Base-by-base conservation (phyloP, 2,329 filamentous ascomycete genomes). In the Anisogramma anomala region DNA sequence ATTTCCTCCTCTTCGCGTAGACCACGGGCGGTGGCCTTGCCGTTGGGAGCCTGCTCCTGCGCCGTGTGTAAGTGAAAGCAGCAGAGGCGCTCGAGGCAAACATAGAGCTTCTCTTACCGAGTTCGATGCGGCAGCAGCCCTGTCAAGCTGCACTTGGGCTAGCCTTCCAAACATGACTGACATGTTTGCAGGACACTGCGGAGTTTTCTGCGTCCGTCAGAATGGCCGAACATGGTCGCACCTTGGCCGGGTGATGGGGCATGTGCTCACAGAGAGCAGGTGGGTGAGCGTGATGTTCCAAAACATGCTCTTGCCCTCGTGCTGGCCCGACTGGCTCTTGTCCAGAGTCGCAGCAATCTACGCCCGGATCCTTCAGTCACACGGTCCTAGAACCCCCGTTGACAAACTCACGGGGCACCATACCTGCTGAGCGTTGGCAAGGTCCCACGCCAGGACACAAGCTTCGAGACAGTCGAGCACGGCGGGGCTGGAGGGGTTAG, bases 361-460 rank as follows among this genome's bases (percentile, higher is more conserved):
- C 3, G 10, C 15, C 9, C 13, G 31, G 22, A 23, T 23, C 43
- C 18, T 48, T 33, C 28, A 39, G 38, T 15, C 3, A 15, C 20
- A 25, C 2, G n/a, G 4, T 3, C 9, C 22, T 8, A 18, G 23
- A 15, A n/a, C 4, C 5, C 4, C 1, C 22, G 22, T 28, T 7
- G 11, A 6, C 7, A 13, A n/a, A 9, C 33, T 3, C 22, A 2
- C 13, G 22, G 22, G 27, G 14, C 7, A 11, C 30, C 55, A 45
- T 56, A 74, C 71, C 60, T 74, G 69, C 53, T 77, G 73, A 2
- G 72, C 71, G 50, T 70, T 72, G 42, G 64, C 59, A 41, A 76
- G 61, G 48, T 78, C 74, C 63, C 69, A 73, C 39, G 71, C 62
- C 46, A 68, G 56, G 40, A 77, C 50, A 48, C 73, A 77, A 7